These are phyloP conservation scores for Xylaria curta DNA, from an alignment of 495 filamentous ascomycete species.

Conservation along the genomic window DNA sequence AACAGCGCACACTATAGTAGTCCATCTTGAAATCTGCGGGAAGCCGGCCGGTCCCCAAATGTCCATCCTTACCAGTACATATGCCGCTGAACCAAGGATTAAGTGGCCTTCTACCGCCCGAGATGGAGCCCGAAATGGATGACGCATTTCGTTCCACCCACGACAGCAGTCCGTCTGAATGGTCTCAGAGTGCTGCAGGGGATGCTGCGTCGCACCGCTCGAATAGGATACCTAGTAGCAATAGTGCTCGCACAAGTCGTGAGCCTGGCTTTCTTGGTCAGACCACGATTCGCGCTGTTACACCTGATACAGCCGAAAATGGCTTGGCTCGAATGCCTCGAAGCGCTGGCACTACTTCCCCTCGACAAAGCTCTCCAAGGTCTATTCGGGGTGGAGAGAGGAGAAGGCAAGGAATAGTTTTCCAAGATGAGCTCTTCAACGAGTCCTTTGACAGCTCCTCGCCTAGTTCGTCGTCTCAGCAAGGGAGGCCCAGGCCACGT, in stretches of 20 bases:
- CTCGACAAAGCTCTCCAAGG: slow-evolving; percentile 51
- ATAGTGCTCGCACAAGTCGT: slow-evolving; percentile 31
- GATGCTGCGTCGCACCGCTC: slow-evolving; percentile 37
- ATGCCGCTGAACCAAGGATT: slow-evolving; percentile 40
- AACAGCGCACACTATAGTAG: slow-evolving; percentile 25
- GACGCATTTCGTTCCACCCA: slow-evolving; percentile 36
- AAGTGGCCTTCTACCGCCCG: slow-evolving; percentile 46
- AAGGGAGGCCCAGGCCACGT: slow-evolving; percentile 51
- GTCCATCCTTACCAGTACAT: slow-evolving; percentile 28
- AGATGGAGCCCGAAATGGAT: slow-evolving; percentile 44
- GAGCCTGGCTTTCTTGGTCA: slow-evolving; percentile 33
- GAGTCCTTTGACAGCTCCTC: slow-evolving; percentile 49
- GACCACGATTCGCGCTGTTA: slow-evolving; percentile 57
- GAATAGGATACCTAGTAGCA: slow-evolving; percentile 34
- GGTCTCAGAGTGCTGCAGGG: slow-evolving; percentile 43
- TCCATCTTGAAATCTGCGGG: slow-evolving; percentile 28
- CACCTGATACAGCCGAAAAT: slow-evolving; percentile 56
- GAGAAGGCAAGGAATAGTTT: slow-evolving; percentile 59
- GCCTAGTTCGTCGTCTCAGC: slow-evolving; percentile 40
- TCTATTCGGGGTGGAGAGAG: slow-evolving; percentile 46
- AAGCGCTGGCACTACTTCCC: slow-evolving; percentile 43
- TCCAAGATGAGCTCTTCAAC: slow-evolving; percentile 53
- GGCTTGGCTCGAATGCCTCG: slow-evolving; percentile 40
- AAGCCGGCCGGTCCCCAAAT: slow-evolving; percentile 34
- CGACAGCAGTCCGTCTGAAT: slow-evolving; percentile 43